Conservation (phyloP, 106 monocot species). For the Dendrobium huoshanense region DNA sequence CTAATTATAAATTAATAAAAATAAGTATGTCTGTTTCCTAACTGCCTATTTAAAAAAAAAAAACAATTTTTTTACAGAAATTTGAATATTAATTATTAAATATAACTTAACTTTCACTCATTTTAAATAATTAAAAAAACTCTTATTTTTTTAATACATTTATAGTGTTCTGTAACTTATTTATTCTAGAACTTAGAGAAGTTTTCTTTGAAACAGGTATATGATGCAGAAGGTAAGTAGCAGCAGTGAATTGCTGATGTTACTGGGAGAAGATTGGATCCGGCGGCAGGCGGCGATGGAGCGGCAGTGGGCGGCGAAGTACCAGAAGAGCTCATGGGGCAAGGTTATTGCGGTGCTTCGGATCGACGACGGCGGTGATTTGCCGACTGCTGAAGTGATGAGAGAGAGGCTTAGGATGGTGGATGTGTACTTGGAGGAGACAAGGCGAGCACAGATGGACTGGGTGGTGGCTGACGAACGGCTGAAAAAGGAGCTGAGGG, state of each 20-base stretch:
- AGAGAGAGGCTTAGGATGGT: constrained; percentile 12
- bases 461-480: constrained; percentile 38
- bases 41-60: too few relatives aligned
- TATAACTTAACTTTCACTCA: too few relatives aligned
- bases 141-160: too few relatives aligned
- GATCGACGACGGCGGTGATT: constrained; percentile 13
- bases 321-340: constrained; percentile 59
- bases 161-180: too few relatives aligned
- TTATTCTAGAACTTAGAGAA: too few relatives aligned
- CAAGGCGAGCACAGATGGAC: constrained; percentile 18
- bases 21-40: too few relatives aligned
- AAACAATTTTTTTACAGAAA: too few relatives aligned
- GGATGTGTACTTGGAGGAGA: constrained; percentile 20
- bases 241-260: constrained; percentile 38
- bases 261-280: constrained; percentile 78
- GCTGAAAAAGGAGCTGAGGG: constrained; percentile 35
- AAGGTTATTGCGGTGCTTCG: constrained; percentile 38
- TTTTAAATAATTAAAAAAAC: too few relatives aligned
- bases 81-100: too few relatives aligned
- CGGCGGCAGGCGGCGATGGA: constrained; percentile 35
- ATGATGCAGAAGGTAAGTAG: constrained; percentile 59
- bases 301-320: constrained; percentile 42
- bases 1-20: too few relatives aligned
- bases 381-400: not conserved
- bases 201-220: constrained; percentile 23